Base-by-base conservation (phyloP, 2,329 filamentous ascomycete species). In the Botrytis paeoniae region DNA sequence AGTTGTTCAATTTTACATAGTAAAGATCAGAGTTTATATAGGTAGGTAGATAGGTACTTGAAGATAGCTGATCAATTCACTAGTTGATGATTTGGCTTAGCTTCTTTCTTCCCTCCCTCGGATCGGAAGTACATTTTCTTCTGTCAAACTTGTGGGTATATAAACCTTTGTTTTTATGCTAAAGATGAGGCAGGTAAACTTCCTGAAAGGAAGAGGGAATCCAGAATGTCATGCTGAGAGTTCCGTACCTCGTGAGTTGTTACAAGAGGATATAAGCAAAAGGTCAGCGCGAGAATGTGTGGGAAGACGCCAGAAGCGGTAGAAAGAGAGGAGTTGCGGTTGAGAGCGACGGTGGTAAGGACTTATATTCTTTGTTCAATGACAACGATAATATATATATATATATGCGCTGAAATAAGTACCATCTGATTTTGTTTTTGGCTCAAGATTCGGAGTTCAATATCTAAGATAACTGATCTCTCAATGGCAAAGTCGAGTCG, bases 201-300 rank as follows among this genome's bases (percentile, higher is more conserved):
- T 25, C 20, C 45, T 48, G 22, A 4, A 2, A 0, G 45, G 22
- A 0, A 25, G 45, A 25, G 4, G 9, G 1, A 48, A 48, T 0
- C 45, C 8, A 2, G 45, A 20, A 25, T 48, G 45, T 4, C 20
- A 22, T 25, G 45, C 45, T 48, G 22, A 14, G 10, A 51, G 22
- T 51, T 14, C 48, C 0, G 10, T 51, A 0, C 4, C 14, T 51
- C 10, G 14, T 8, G 1, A n/a, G 25, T 14, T n/a, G 2, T 3
- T n/a, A 6, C 22, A 51, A 25, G 45, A 51, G 10, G 22, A 51
- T 5, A 14, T 14, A 4, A 0, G 25, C 4, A 10, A 7, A n/a
- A 2, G 4, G 2, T 51, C 6, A 10, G 48, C 22, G 9, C 9
- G 10, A 5, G 48, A 3, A 1, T 25, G 10, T 51, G 10, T 6